Percentiles rank a stretch among this genome's conserved stretches.
These are phyloP conservation scores for Gracilaria domingensis DNA, from an alignment of 23 red algal genomes.

Conservation along the genomic window DNA sequence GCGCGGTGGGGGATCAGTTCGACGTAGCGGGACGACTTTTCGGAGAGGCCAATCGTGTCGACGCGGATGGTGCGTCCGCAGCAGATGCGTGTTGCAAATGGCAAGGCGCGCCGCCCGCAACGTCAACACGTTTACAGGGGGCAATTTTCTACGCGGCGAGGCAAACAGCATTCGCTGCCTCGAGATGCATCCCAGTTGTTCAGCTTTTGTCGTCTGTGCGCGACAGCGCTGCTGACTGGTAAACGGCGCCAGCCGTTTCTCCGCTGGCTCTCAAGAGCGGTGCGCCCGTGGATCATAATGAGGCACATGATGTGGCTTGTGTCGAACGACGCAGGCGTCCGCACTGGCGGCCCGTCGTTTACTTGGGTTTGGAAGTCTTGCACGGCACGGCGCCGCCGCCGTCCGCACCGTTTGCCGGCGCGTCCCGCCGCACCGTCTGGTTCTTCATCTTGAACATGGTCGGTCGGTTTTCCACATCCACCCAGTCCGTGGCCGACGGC, in stretches of 20 bases:
- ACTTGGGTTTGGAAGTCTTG: background rate
- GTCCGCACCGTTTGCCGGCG: background rate
- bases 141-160: no score
- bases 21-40: background rate
- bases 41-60: conserved; percentile 9
- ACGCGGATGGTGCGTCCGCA: background rate
- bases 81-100: background rate
- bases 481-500: conserved; percentile 13
- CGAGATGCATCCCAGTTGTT: no score
- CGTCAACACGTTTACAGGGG: background rate
- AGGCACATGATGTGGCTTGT: no score
- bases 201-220: no score
- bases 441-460: background rate
- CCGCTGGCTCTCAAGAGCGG: no score
- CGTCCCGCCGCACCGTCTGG: background rate
- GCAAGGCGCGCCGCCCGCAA: background rate
- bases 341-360: background rate
- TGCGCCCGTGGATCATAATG: no score
- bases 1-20: conserved; percentile 6
- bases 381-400: background rate
- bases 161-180: no score
- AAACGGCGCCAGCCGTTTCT: no score
- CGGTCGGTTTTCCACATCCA: conserved; percentile 31
- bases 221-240: no score
- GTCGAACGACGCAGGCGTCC: no score